phyloP scores from a whole-genome alignment of 371 early-diverging fungal species.

The Mortierella sp. region DNA sequence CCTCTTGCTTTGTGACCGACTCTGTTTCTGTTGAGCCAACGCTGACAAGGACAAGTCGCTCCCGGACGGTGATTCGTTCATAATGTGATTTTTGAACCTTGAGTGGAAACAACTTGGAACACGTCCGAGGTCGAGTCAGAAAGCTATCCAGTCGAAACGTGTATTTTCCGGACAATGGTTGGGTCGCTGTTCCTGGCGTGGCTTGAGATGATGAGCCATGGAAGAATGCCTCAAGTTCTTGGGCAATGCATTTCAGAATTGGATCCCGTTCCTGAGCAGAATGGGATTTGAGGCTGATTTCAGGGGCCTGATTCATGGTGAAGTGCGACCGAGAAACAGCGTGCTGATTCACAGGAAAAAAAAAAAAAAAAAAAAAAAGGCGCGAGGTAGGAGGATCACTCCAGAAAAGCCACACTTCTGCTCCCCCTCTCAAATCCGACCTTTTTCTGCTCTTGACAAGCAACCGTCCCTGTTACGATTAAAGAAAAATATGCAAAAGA shows the following conservation, averaged over 20 bases:
- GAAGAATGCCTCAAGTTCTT: conserved; percentile 16
- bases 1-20: conserved; percentile 1
- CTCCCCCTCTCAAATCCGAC: too few relatives aligned
- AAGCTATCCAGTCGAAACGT: conserved; percentile 33
- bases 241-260: conserved; percentile 28
- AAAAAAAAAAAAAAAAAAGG: conserved; percentile 1
- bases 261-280: conserved; percentile 15
- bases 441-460: too few relatives aligned
- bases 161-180: neutral
- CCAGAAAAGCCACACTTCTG: neutral
- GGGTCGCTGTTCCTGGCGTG: neutral
- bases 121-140: conserved; percentile 23
- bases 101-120: conserved; percentile 28
- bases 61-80: conserved; percentile 27
- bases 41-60: conserved; percentile 37
- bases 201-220: neutral
- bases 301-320: neutral
- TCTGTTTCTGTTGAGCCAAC: conserved; percentile 3
- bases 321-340: too few relatives aligned
- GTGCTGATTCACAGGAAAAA: neutral
- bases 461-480: too few relatives aligned
- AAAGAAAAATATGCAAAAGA: too few relatives aligned
- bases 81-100: conserved; percentile 19
- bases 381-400: neutral
- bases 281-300: neutral